Conservation (phyloP, 2,329 filamentous ascomycete species). For the Claviceps cyperi region DNA sequence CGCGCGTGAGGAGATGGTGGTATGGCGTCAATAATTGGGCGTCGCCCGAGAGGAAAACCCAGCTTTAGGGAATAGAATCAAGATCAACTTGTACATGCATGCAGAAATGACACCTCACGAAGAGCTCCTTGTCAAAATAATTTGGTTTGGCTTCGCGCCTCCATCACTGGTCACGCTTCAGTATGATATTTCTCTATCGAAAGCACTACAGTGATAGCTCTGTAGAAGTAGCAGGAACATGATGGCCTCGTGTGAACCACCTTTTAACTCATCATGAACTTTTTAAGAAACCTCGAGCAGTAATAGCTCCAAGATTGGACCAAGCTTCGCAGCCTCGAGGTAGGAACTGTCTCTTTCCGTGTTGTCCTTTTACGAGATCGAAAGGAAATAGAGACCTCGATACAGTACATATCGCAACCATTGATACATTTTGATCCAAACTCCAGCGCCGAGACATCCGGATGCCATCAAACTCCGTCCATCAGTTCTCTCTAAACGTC, state of each 20-base stretch:
- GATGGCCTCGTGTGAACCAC: neutral
- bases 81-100: neutral
- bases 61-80: neutral
- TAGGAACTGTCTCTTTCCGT: neutral
- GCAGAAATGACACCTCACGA: neutral
- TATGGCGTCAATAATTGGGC: constrained; percentile 87
- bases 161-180: neutral
- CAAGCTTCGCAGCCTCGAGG: neutral
- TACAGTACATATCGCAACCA: neutral
- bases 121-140: neutral
- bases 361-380: neutral
- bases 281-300: neutral
- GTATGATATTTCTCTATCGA: neutral
- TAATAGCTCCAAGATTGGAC: neutral
- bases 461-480: constrained; percentile 6
- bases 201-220: neutral
- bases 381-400: neutral
- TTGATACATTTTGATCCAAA: neutral
- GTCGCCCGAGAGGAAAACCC: constrained; percentile 39
- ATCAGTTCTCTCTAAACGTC: constrained; percentile 13
- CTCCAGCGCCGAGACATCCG: constrained; percentile 4
- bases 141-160: neutral
- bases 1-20: constrained; percentile 79
- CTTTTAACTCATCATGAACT: neutral
- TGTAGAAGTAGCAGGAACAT: neutral